Conservation (phyloP, 345 rosid genomes). For the Draba incana region DNA sequence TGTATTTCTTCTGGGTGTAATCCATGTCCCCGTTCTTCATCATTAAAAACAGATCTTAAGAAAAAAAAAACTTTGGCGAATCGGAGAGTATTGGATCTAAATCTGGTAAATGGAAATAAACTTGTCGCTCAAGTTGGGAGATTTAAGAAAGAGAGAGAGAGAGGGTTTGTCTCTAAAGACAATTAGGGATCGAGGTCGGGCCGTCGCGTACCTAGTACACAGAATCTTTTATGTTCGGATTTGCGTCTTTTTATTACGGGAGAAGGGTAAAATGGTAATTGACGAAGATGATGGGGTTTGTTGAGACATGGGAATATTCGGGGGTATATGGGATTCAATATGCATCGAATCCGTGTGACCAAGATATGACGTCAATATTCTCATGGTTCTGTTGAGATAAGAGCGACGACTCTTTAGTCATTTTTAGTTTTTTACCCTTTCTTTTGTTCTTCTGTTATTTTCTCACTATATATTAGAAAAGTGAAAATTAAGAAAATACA, state of each 20-base stretch:
- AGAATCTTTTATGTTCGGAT: slow-evolving; percentile 25
- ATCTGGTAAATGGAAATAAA: slow-evolving; percentile 50
- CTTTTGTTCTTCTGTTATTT: neutral
- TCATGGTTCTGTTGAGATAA: slow-evolving; percentile 22
- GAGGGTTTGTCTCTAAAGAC: neutral
- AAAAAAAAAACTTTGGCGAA: too few relatives aligned
- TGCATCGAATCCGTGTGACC: too few relatives aligned
- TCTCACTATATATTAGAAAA: neutral
- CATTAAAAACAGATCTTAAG: neutral
- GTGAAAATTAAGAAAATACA: too few relatives aligned
- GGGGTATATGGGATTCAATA: slow-evolving; percentile 5
- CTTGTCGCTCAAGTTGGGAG: slow-evolving; percentile 33
- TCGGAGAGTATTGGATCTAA: slow-evolving; percentile 50
- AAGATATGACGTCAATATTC: neutral
- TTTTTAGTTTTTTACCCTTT: neutral
- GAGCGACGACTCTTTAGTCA: slow-evolving; percentile 27
- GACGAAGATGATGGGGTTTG: neutral
- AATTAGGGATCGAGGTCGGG: slow-evolving; percentile 29
- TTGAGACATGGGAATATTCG: slow-evolving; percentile 23
- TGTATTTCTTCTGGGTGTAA: slow-evolving; percentile 49
- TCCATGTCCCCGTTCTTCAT: slow-evolving; percentile 42
- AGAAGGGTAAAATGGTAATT: slow-evolving; percentile 10
- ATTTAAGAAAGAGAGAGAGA: neutral
- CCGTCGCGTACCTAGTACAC: slow-evolving; percentile 39
- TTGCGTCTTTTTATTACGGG: neutral